Conservation (phyloP, 257 asterid species). For the Petrea volubilis region DNA sequence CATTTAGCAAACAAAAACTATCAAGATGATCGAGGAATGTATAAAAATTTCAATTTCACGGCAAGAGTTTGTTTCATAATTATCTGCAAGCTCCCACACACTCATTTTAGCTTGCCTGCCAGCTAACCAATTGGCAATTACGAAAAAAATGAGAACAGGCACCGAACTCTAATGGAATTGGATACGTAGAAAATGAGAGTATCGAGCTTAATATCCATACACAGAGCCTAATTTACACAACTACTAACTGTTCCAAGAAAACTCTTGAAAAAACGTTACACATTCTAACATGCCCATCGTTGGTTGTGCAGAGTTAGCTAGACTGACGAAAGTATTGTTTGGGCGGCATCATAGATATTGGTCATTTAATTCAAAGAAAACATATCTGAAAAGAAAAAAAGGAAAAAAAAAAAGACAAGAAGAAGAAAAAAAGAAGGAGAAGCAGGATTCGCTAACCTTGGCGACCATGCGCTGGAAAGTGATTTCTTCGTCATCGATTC, state of each 20-base stretch:
- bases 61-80: background rate
- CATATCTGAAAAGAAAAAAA: background rate
- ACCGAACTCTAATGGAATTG: background rate
- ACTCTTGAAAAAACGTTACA: background rate
- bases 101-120: background rate
- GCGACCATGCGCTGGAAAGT: conserved; percentile 98
- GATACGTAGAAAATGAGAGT: background rate
- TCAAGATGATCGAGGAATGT: background rate
- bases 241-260: background rate
- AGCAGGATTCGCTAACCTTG: conserved; percentile 85
- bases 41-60: background rate
- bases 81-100: background rate
- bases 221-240: background rate
- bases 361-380: background rate
- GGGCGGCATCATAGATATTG: background rate
- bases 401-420: background rate
- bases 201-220: background rate
- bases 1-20: background rate
- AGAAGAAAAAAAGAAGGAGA: conserved; percentile 23
- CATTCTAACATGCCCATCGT: background rate
- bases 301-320: background rate
- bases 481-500: conserved; percentile 81
- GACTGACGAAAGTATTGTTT: background rate
- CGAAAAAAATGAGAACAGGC: background rate
- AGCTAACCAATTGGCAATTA: background rate